Conservation (phyloP, 305 asterid genomes). For the Fraxinus baroniana region DNA sequence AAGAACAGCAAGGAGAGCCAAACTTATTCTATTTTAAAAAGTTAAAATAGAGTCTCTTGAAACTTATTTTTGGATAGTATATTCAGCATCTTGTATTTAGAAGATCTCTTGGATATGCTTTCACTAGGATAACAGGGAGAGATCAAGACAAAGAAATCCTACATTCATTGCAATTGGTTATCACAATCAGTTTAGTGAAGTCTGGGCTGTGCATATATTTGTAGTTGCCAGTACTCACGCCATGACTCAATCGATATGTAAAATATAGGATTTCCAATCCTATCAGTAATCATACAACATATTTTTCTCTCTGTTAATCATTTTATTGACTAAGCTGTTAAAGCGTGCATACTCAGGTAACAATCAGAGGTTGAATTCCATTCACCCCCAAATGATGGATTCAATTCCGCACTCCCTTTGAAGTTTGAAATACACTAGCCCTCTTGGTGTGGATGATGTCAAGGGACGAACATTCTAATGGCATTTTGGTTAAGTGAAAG, state of each 20-base stretch:
- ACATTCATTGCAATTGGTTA: background rate
- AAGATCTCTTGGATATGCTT: background rate
- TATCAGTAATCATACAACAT: background rate
- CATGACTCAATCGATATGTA: background rate
- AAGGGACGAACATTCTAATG: background rate
- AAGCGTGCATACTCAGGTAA: background rate
- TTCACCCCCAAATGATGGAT: background rate
- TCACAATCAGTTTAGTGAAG: background rate
- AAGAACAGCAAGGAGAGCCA: background rate
- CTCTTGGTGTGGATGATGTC: background rate
- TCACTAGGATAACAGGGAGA: background rate
- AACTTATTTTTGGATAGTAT: background rate
- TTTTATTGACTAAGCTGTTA: background rate
- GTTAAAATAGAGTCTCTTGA: too few relatives aligned
- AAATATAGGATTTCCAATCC: too few relatives aligned
- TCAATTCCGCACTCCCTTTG: background rate
- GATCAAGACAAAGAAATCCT: background rate
- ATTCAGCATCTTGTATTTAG: too few relatives aligned
- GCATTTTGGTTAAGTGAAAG: background rate
- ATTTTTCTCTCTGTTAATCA: background rate
- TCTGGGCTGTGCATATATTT: background rate
- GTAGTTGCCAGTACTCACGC: background rate
- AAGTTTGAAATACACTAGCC: background rate
- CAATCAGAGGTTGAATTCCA: background rate
- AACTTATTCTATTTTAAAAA: too few relatives aligned